Evolutionary conservation across 768 basidiomycete genomes (phyloP).

Genomic region (Boletellus emodensis): DNA sequence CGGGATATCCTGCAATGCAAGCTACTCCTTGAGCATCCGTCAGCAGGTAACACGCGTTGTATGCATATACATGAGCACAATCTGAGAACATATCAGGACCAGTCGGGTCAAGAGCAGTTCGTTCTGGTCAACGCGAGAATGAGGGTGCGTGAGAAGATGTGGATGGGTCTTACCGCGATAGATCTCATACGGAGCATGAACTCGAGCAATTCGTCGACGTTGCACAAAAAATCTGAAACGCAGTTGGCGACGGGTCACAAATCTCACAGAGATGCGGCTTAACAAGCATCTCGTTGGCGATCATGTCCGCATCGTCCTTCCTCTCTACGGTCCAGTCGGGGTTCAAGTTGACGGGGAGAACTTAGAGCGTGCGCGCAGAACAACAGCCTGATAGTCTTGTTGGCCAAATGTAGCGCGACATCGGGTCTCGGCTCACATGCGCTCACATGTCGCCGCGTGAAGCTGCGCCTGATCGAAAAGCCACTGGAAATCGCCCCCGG

Average conservation of each 20-base stretch:
- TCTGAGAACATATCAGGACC: slow-evolving; percentile 74
- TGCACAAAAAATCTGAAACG: slow-evolving; percentile 54
- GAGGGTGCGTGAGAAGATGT: background rate
- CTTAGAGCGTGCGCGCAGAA: slow-evolving; percentile 78
- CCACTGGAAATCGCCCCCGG: slow-evolving; percentile 46
- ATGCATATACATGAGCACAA: slow-evolving; percentile 62
- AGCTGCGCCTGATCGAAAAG: slow-evolving; percentile 40
- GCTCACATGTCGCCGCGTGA: slow-evolving; percentile 3
- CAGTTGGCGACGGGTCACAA: slow-evolving; percentile 1
- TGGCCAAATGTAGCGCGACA: slow-evolving; percentile 66
- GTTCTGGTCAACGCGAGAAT: slow-evolving; percentile 46
- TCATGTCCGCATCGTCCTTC: slow-evolving; percentile 46
- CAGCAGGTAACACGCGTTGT: slow-evolving; percentile 79
- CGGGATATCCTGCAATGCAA: slow-evolving; percentile 66
- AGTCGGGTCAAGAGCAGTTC: slow-evolving; percentile 87
- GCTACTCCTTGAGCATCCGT: slow-evolving; percentile 76
- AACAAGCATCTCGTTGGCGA: slow-evolving; percentile 61
- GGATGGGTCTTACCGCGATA: slow-evolving; percentile 57
- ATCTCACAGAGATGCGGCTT: slow-evolving; percentile 22
- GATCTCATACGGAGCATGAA: slow-evolving; percentile 86
- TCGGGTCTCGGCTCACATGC: slow-evolving; percentile 42
- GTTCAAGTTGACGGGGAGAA: slow-evolving; percentile 87
- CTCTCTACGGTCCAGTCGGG: slow-evolving; percentile 73
- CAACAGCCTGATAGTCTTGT: slow-evolving; percentile 69
- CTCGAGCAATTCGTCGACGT: slow-evolving; percentile 73